These are phyloP conservation scores for Umbelopsis sp. DNA, from an alignment of 192 early-diverging fungal genomes.

Conservation along the genomic window DNA sequence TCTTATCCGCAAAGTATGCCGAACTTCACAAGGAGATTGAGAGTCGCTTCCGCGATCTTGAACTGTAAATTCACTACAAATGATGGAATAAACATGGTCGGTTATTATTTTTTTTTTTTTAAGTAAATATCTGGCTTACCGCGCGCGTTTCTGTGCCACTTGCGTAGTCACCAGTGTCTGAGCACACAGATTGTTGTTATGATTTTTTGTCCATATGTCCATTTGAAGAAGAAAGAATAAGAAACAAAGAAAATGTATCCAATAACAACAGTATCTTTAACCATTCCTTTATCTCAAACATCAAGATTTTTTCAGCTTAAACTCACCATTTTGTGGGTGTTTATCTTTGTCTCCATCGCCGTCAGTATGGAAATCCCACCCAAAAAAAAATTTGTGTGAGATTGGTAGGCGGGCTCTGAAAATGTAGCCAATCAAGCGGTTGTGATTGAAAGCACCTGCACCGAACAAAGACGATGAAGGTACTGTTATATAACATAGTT, in stretches of 20 bases:
- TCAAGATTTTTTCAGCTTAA: too few relatives aligned
- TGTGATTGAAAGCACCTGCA: not conserved
- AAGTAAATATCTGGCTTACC: not conserved
- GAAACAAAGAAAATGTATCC: too few relatives aligned
- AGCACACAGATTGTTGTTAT: too few relatives aligned
- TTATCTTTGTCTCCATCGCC: too few relatives aligned
- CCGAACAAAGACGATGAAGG: not conserved
- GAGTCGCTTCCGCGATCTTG: conserved; percentile 84
- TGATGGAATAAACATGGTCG: not conserved
- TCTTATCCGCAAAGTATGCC: conserved; percentile 84
- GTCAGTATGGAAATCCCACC: not conserved
- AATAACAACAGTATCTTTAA: too few relatives aligned
- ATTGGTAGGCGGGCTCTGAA: not conserved
- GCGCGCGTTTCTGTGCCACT: too few relatives aligned
- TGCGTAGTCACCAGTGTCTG: too few relatives aligned
- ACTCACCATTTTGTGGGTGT: too few relatives aligned
- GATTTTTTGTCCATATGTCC: too few relatives aligned
- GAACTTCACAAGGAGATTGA: conserved; percentile 96
- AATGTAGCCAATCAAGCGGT: not conserved
- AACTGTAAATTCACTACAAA: conserved; percentile 27
- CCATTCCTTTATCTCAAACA: too few relatives aligned
- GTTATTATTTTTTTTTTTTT: too few relatives aligned
- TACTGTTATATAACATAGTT: not conserved
- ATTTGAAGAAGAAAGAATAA: too few relatives aligned
- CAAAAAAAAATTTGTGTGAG: conserved; percentile 18